Evolutionary conservation across 345 rosid species (phyloP).

Genomic region (Pelargonium nanum): DNA sequence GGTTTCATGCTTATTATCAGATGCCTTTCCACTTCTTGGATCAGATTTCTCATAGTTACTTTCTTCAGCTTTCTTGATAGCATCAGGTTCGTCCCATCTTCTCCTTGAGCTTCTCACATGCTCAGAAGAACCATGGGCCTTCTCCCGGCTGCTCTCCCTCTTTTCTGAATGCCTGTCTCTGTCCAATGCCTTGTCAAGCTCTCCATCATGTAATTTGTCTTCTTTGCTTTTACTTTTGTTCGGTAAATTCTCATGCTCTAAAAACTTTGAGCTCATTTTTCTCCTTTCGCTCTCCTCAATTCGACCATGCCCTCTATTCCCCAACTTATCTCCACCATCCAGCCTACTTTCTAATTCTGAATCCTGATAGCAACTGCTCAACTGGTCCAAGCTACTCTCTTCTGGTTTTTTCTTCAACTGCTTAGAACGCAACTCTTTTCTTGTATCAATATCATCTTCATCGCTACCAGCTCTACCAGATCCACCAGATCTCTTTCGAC

Average conservation of each 20-base stretch:
- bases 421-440: conserved; percentile 39
- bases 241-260: conserved; percentile 44
- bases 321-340: conserved; percentile 53
- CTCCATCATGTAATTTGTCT: conserved; percentile 47
- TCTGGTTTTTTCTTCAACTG: conserved; percentile 70
- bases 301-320: conserved; percentile 34
- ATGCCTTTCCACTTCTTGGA: conserved; percentile 42
- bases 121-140: conserved; percentile 62
- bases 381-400: conserved; percentile 80
- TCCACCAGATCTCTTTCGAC: conserved; percentile 51
- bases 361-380: conserved; percentile 88
- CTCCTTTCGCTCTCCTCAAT: conserved; percentile 49
- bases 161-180: conserved; percentile 58
- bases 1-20: conserved; percentile 52
- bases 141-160: conserved; percentile 60
- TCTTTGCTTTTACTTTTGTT: conserved; percentile 60
- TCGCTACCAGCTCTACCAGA: conserved; percentile 43
- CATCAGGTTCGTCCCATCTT: conserved; percentile 75
- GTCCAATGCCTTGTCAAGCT: conserved; percentile 38
- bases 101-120: conserved; percentile 54
- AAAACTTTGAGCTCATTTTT: conserved; percentile 40
- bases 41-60: conserved; percentile 38
- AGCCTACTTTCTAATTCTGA: conserved; percentile 61
- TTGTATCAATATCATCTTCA: conserved; percentile 54
- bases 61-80: conserved; percentile 43